Evolutionary conservation across 805 yeast species (phyloP), one percentile per base, ranked within the genome.

Genomic region (Metschnikowia kofuensis): DNA sequence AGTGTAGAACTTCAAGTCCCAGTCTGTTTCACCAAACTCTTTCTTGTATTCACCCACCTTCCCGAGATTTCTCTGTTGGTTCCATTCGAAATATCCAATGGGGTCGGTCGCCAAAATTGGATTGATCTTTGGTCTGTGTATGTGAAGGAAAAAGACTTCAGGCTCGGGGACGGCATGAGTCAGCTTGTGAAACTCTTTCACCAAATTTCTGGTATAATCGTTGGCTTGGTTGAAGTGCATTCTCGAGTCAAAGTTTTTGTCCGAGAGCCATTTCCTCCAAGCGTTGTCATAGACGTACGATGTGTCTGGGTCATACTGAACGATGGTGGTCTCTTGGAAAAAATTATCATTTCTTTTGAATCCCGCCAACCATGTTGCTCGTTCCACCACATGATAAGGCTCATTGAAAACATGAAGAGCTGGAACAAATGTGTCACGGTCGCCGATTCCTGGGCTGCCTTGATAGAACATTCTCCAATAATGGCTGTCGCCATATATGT

Each of bases 401-500:
- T 70, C 68, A 35, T 66, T 51, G 48, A 69, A 61, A 7, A 64
- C 66, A 43, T 65, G 66, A 40, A 72, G 67, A 4, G 74, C 74
- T 10, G 74, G 71, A 9, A 66, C 61, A 48, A 66, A 63, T 2
- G 73, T 67, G 38, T 70, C 75, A 36, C 70, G 59, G 49, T 70
- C 74, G 15, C 72, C 72, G 4, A 47, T 55, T 1, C 70, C 72
- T 6, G 63, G 63, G 7, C 64, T 61, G 15, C 73, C 73, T 55
- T 69, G 75, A 51, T 63, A 69, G 8, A 70, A 45, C 42, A 70
- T 55, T 14, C 56, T 49, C 50, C 66, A 66, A 54, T 63, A 69
- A 47, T 57, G 58, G 1, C 52, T 45, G 1, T 60, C 57, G 0
- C 71, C 69, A 47, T 63, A 58, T 8, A 65, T 47, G 49, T 69